A percentile compares a stretch with the other conserved stretches of the same genome.
Conservation (phyloP, 2,329 filamentous ascomycete species). For the Alternaria dauci region DNA sequence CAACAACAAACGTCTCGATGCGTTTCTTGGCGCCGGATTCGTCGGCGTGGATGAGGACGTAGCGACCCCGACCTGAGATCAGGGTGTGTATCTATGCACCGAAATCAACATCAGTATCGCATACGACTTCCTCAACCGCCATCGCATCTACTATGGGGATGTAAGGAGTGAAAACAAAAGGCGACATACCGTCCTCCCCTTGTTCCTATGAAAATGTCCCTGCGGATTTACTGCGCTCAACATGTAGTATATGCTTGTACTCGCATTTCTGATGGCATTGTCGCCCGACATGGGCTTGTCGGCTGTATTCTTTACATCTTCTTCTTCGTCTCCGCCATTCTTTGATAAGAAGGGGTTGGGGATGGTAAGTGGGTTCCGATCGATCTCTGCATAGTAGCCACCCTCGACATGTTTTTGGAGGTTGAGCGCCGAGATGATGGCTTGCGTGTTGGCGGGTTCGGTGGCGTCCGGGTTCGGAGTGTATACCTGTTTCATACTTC, state of each 20-base stretch:
- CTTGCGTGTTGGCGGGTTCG: conserved; percentile 23
- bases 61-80: conserved; percentile 68
- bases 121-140: neutral
- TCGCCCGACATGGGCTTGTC: conserved; percentile 51
- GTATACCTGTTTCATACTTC: neutral
- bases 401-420: conserved; percentile 59
- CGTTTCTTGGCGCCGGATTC: conserved; percentile 59
- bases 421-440: conserved; percentile 45
- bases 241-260: conserved; percentile 71
- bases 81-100: conserved; percentile 64
- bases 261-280: conserved; percentile 60
- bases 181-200: conserved; percentile 59
- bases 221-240: conserved; percentile 64
- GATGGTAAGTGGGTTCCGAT: conserved; percentile 56
- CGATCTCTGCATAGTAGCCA: conserved; percentile 61
- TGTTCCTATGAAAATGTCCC: conserved; percentile 71
- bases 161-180: too few species aligned
- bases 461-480: neutral
- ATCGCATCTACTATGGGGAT: neutral
- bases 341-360: conserved; percentile 61
- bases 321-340: conserved; percentile 6
- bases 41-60: conserved; percentile 70
- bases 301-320: conserved; percentile 29
- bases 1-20: conserved; percentile 72
- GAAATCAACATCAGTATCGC: neutral